Evolutionary conservation across 345 rosid genomes (phyloP).

Genomic region (Pugionium dolabratum): DNA sequence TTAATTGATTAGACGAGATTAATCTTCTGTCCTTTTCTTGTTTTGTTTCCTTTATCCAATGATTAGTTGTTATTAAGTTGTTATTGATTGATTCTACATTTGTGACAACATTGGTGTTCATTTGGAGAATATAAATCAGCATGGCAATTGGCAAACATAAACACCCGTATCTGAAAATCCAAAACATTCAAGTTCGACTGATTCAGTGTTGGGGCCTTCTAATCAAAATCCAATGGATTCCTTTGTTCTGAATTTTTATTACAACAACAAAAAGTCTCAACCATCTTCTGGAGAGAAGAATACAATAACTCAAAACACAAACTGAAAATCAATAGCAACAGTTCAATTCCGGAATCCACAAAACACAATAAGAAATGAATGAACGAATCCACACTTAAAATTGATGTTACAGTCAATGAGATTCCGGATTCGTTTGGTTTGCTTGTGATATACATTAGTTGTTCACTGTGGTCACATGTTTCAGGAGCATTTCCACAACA

Average conservation of each 20-base stretch:
- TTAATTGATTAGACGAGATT: not conserved
- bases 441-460: constrained; percentile 26
- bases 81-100: too few relatives aligned
- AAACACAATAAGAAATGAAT: constrained; percentile 5
- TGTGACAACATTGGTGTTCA: not conserved
- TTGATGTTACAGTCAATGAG: not conserved
- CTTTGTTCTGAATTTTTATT: constrained; percentile 30
- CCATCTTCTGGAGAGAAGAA: constrained; percentile 9
- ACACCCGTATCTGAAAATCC: not conserved
- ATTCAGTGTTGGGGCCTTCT: not conserved
- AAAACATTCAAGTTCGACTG: not conserved
- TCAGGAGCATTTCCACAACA: constrained; percentile 66
- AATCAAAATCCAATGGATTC: constrained; percentile 1
- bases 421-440: constrained; percentile 1
- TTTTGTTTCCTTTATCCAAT: not conserved
- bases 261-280: constrained; percentile 9
- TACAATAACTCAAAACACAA: constrained; percentile 19
- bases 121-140: not conserved
- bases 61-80: not conserved
- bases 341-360: not conserved
- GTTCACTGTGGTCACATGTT: constrained; percentile 51
- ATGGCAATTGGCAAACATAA: not conserved
- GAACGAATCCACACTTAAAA: not conserved
- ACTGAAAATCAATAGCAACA: constrained; percentile 2
- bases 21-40: not conserved